Percentiles rank a stretch among this genome's conserved stretches.
phyloP scores from a whole-genome alignment of 495 filamentous ascomycete genomes.

The Neurospora terricola region DNA sequence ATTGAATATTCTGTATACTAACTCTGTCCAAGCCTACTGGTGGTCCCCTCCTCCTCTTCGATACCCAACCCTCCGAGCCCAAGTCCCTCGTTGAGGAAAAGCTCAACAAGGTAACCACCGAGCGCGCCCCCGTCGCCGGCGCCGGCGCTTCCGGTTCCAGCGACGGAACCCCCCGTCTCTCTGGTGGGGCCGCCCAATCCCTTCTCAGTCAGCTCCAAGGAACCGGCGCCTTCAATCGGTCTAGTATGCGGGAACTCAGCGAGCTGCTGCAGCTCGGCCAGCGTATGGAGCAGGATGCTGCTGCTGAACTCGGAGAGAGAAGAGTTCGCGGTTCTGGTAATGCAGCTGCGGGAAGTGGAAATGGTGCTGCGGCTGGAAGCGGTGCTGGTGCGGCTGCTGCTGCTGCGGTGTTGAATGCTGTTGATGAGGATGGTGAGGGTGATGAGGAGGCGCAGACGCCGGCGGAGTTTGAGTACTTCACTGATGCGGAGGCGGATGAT shows the following conservation, averaged over 20 bases:
- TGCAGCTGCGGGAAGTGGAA: not conserved
- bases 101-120: conserved; percentile 63
- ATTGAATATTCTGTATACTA: conserved; percentile 25
- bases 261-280: conserved; percentile 20
- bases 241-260: conserved; percentile 23
- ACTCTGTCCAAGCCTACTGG: conserved; percentile 72
- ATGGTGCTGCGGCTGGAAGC: conserved; percentile 5
- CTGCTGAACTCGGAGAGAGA: not conserved
- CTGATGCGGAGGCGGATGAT: conserved; percentile 58
- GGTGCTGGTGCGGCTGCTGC: conserved; percentile 58
- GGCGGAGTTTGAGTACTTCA: conserved; percentile 76
- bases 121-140: conserved; percentile 46
- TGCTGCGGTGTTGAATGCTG: conserved; percentile 68
- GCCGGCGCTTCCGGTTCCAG: conserved; percentile 12
- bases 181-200: conserved; percentile 5
- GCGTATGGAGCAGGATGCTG: conserved; percentile 2
- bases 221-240: not conserved
- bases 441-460: conserved; percentile 74
- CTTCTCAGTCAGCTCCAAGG: conserved; percentile 7
- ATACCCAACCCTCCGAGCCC: conserved; percentile 68
- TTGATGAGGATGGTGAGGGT: conserved; percentile 79
- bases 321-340: conserved; percentile 2
- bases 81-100: conserved; percentile 79
- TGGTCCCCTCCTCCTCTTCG: conserved; percentile 82
- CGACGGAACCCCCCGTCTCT: conserved; percentile 4